Evolutionary conservation across 371 early-diverging fungal genomes (phyloP).

Genomic region (Basidiobolus meristosporus): DNA sequence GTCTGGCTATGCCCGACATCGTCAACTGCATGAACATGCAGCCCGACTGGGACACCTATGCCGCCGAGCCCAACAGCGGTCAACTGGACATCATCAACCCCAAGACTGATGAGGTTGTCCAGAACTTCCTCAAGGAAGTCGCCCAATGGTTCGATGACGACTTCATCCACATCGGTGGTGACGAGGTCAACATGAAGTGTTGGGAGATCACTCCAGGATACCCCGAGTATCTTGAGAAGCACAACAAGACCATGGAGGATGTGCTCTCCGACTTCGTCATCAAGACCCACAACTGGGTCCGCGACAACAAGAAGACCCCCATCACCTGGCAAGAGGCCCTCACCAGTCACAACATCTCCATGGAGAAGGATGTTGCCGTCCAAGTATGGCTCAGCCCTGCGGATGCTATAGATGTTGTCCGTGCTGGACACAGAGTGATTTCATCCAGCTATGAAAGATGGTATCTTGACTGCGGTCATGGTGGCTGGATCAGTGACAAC

Average conservation of each 20-base stretch:
- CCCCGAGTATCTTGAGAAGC: conserved; percentile 10
- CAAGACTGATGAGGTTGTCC: no score
- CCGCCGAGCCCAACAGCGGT: conserved; percentile 51
- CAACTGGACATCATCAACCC: conserved; percentile 40
- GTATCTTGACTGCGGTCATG: conserved; percentile 51
- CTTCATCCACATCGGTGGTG: conserved; percentile 43
- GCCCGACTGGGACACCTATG: conserved; percentile 26
- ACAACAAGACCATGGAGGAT: conserved; percentile 1
- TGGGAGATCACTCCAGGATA: conserved; percentile 18
- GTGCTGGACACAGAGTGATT: no score
- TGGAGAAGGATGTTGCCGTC: no score
- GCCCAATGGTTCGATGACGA: no score
- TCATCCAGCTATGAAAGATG: no score
- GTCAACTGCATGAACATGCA: conserved; percentile 22
- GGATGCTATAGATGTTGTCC: conserved; percentile 33
- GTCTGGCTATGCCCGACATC: conserved; percentile 19
- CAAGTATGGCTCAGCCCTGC: no score
- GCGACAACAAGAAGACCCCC: conserved; percentile 16
- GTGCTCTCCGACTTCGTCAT: conserved; percentile 10
- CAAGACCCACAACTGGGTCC: conserved; percentile 9
- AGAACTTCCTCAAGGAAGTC: conserved; percentile 32
- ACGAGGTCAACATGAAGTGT: conserved; percentile 51
- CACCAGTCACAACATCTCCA: no score
- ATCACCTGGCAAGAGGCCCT: conserved; percentile 41
- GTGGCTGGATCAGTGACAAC: conserved; percentile 21